Conservation (phyloP, 2,329 filamentous ascomycete genomes). For the Penicillium sp. region DNA sequence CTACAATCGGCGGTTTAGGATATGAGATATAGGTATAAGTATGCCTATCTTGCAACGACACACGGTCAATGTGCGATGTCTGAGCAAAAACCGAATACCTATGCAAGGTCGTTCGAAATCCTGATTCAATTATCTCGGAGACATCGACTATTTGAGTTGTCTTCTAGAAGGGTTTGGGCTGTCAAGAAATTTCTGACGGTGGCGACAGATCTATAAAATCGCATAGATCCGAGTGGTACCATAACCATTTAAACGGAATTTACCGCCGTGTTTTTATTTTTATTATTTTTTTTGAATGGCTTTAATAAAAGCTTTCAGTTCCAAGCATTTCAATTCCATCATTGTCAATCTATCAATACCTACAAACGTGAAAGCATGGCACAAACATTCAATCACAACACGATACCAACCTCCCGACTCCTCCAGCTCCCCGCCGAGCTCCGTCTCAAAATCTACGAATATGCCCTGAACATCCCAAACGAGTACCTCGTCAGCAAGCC, state of each 20-base stretch:
- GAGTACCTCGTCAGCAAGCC: conserved; percentile 31
- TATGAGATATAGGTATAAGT: too few species aligned
- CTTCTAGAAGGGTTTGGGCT: neutral
- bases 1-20: neutral
- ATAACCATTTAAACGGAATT: neutral
- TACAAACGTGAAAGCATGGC: too few species aligned
- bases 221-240: conserved; percentile 3
- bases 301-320: too few species aligned
- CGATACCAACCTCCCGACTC: conserved; percentile 17
- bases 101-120: neutral
- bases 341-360: neutral
- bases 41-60: too few species aligned
- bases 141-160: neutral
- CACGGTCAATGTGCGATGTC: neutral
- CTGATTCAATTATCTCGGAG: neutral
- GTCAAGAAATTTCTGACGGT: conserved; percentile 5
- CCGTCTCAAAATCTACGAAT: conserved; percentile 36
- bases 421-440: conserved; percentile 32
- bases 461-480: conserved; percentile 31
- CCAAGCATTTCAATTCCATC: neutral
- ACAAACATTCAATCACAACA: neutral
- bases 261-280: too few species aligned
- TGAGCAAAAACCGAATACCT: neutral
- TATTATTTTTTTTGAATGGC: too few species aligned
- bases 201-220: conserved; percentile 6